Evolutionary conservation across 129 eudicot species (phyloP).

Genomic region (Solidago caesia): DNA sequence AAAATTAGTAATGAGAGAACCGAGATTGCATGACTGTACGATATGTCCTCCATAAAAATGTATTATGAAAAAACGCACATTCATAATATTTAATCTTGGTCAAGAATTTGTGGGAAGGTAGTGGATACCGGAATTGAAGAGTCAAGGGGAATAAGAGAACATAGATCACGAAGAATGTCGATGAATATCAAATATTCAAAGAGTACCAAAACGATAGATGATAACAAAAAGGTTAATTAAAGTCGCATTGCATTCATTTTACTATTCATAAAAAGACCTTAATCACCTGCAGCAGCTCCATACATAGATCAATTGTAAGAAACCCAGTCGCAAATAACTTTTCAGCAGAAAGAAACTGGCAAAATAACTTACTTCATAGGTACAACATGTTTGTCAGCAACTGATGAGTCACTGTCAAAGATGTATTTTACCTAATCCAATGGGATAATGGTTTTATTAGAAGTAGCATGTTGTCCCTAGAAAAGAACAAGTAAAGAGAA

Average conservation of each 20-base stretch:
- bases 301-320: conserved; percentile 65
- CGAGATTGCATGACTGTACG: conserved; percentile 72
- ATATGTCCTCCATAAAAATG: conserved; percentile 65
- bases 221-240: neutral
- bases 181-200: neutral
- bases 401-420: conserved; percentile 45
- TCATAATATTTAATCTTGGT: conserved; percentile 25
- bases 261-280: neutral
- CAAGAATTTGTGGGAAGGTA: conserved; percentile 11
- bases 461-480: conserved; percentile 62
- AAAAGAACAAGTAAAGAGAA: conserved; percentile 73
- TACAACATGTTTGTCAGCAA: conserved; percentile 41
- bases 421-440: conserved; percentile 49
- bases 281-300: conserved; percentile 81
- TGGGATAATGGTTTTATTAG: conserved; percentile 52
- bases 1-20: conserved; percentile 64
- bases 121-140: neutral
- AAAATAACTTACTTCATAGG: conserved; percentile 62
- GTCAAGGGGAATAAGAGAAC: neutral
- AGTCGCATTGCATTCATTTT: neutral
- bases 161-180: neutral
- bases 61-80: conserved; percentile 71
- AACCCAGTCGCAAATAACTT: conserved; percentile 62
- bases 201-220: neutral
- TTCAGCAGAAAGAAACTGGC: conserved; percentile 61